Base-by-base conservation (phyloP, 768 basidiomycete genomes). In the Russula virescens region DNA sequence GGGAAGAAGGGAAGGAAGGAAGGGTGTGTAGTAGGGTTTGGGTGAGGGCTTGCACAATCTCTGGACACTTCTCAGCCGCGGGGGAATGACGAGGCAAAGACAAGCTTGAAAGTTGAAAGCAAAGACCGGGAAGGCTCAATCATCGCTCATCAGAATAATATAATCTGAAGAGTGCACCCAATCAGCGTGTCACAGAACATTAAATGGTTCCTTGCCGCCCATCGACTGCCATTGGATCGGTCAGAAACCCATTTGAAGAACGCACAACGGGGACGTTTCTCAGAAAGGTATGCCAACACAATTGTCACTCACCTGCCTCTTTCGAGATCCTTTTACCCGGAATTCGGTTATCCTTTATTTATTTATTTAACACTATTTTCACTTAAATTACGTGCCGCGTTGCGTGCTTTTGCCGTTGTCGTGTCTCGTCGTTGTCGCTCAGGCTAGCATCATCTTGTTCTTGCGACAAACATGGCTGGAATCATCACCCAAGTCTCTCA, bases 401-500 rank as follows among this genome's bases (percentile, higher is more conserved):
- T 31, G 31, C 31, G 38, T 35, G 5, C 34, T 10, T 35, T 38
- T 9, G 38, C 38, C 38, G 8, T 38, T 5, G 2, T 38, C 13
- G 38, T 14, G 5, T 5, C 13, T 5, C 10, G 2, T 38, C 31
- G 31, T 11, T 38, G 5, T 11, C 6, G 10, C 38, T 38, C 13
- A 11, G 38, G 13, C 38, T 5, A 14, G 6, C 31, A 31, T 38
- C 38, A 11, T 38, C 13, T 38, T 2, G 10, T 7, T 7, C 38
- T n/a, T 7, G 10, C 13, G 13, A 38, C 38, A 38, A 38, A 9
- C 63, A 77, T 77, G 76, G 77, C 76, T 50, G 73, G 75, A 38
- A 70, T 71, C 35, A 82, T 82, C 50, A 82, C 81, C 0, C 81
- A 82, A 72, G 81, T 82, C 8, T 79, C 80, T 2, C 85, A 87